Percentiles rank a stretch among this genome's conserved stretches.
phyloP scores from a whole-genome alignment of 164 flowering plant genomes.

The Liquidambar formosana region DNA sequence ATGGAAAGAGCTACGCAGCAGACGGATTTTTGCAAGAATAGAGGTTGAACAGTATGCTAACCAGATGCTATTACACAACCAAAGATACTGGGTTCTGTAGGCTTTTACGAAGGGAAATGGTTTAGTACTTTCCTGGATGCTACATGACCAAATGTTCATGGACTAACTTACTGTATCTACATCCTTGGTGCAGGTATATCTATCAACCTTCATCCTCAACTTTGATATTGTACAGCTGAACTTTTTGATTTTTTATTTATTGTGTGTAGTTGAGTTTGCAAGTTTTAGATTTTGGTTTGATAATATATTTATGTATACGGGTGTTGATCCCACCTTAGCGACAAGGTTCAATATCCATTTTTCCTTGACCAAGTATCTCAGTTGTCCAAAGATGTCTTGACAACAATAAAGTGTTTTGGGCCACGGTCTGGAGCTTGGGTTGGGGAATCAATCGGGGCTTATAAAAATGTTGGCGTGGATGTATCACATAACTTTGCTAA shows the following conservation, averaged over 20 bases:
- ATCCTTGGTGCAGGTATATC: conserved; percentile 80
- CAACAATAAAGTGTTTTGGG: conserved; percentile 19
- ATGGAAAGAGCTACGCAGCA: conserved; percentile 69
- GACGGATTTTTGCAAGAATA: conserved; percentile 48
- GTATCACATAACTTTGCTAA: conserved; percentile 53
- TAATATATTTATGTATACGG: conserved; percentile 21
- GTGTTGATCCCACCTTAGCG: conserved; percentile 47
- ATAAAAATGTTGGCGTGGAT: conserved; percentile 58
- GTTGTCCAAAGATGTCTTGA: conserved; percentile 35
- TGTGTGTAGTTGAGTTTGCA: not conserved
- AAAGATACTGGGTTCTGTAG: conserved; percentile 53
- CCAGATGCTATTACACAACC: conserved; percentile 27
- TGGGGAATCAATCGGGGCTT: conserved; percentile 79
- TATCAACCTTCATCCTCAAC: too few species aligned
- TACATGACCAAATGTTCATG: conserved; percentile 49
- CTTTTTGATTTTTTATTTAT: not conserved
- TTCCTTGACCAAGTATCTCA: conserved; percentile 39
- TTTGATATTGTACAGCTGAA: not conserved
- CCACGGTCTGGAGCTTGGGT: conserved; percentile 73
- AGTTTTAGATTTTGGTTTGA: not conserved
- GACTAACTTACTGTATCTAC: conserved; percentile 64
- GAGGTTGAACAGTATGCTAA: conserved; percentile 51
- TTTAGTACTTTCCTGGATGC: conserved; percentile 39
- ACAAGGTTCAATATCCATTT: conserved; percentile 53
- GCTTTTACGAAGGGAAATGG: conserved; percentile 66